Conservation (phyloP, 331 rosid genomes). For the Stylosanthes scabra region DNA sequence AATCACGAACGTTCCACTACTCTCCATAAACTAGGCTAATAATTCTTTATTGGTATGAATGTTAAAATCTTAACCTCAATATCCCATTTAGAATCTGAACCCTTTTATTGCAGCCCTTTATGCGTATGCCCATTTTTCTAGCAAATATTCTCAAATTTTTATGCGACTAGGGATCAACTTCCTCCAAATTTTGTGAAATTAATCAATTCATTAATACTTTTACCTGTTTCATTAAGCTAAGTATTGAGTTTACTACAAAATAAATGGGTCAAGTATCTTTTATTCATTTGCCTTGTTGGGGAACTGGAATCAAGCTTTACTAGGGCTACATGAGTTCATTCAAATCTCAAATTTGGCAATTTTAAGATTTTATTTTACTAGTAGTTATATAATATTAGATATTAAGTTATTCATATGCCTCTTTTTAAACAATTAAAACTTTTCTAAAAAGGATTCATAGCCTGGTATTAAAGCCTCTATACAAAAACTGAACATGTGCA, state of each 20-base stretch:
- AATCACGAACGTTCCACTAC: not conserved
- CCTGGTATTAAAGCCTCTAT: not conserved
- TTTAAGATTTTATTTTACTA: not conserved
- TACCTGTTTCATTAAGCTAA: not conserved
- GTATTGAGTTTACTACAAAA: not conserved
- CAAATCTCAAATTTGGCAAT: not conserved
- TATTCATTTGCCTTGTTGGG: not conserved
- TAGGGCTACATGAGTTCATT: not conserved
- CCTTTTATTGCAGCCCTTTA: not conserved
- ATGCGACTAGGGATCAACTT: not conserved
- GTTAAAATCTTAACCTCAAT: not conserved
- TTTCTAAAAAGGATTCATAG: not conserved
- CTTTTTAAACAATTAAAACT: no score
- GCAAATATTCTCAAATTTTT: not conserved
- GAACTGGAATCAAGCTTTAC: not conserved
- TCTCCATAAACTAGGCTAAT: not conserved
- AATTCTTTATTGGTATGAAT: not conserved
- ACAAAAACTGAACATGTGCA: not conserved
- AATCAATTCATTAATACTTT: no score
- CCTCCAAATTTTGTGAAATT: not conserved
- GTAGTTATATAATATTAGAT: no score
- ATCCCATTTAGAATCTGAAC: not conserved
- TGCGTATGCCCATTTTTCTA: not conserved
- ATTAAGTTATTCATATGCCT: not conserved
- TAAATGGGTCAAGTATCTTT: not conserved